Percentiles rank a stretch among this genome's conserved stretches.
These are phyloP conservation scores for Eimeria zaria DNA, from an alignment of 169 alveolate species.

Conservation along the genomic window DNA sequence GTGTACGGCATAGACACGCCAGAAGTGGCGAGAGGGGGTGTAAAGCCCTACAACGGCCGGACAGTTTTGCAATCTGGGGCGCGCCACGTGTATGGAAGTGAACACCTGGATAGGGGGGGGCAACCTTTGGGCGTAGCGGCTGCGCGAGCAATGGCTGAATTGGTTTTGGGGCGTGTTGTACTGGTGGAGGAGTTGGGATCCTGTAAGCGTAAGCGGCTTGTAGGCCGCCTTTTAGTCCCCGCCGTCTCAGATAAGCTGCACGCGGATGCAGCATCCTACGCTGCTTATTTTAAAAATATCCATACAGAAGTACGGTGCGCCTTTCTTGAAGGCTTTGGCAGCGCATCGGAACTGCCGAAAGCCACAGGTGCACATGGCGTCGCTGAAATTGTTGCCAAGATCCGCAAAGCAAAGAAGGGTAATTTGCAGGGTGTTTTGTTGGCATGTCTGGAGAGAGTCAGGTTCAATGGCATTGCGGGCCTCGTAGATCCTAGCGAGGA, in stretches of 20 bases:
- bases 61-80: no score
- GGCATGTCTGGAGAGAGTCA: background rate
- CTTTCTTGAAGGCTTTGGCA: no score
- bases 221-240: background rate
- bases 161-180: constrained; percentile 13
- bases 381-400: background rate
- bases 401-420: background rate
- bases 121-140: constrained; percentile 18
- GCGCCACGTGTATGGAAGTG: constrained; percentile 5
- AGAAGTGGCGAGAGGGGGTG: background rate
- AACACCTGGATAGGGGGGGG: background rate
- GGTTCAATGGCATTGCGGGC: background rate
- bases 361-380: background rate
- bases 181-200: constrained; percentile 1
- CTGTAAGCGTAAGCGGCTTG: background rate
- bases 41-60: background rate
- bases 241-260: background rate
- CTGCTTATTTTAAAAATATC: background rate
- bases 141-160: background rate
- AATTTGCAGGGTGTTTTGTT: background rate
- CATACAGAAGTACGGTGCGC: background rate
- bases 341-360: background rate
- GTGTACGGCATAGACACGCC: constrained; percentile 36
- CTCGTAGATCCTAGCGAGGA: constrained; percentile 14
- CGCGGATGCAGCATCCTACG: background rate